Evolutionary conservation across 257 asterid species (phyloP).

Genomic region (Solanum pennellii): DNA sequence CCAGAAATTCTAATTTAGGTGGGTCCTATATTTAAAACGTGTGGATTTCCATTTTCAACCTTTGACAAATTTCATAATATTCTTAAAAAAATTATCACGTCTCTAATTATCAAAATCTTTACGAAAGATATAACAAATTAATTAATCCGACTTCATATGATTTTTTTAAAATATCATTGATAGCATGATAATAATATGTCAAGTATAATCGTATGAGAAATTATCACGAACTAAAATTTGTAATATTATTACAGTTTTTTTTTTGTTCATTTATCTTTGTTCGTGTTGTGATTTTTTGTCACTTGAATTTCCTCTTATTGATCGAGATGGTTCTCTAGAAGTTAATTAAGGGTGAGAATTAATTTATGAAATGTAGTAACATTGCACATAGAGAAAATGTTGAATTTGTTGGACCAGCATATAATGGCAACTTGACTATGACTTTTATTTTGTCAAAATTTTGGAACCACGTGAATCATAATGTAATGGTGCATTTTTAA

Average conservation of each 20-base stretch:
- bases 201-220: fast-evolving
- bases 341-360: background rate
- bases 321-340: background rate
- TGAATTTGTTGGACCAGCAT: background rate
- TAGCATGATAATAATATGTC: fast-evolving
- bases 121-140: background rate
- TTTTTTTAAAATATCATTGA: no score
- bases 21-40: background rate
- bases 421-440: background rate
- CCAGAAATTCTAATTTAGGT: background rate
- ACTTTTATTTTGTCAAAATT: background rate
- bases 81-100: background rate
- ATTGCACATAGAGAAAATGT: background rate
- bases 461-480: background rate
- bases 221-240: no score
- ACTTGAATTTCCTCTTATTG: background rate
- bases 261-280: background rate
- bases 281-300: background rate
- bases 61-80: background rate
- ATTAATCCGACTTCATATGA: no score
- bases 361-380: background rate
- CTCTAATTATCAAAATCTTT: no score
- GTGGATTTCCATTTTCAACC: background rate
- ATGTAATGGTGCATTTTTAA: background rate
- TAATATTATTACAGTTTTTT: no score